Evolutionary conservation across 208 protist genomes (phyloP).

Genomic region (Endotrypanum monterogeii): DNA sequence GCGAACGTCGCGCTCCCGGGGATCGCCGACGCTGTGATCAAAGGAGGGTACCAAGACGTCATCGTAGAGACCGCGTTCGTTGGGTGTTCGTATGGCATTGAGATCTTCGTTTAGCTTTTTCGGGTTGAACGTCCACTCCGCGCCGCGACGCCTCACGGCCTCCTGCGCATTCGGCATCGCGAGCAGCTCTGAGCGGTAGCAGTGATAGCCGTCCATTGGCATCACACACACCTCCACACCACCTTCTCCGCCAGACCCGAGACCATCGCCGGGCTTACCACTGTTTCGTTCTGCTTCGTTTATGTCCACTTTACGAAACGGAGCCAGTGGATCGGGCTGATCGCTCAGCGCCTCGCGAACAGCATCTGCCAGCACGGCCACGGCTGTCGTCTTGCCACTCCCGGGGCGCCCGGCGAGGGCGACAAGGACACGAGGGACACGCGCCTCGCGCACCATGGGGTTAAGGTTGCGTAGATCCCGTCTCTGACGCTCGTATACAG

Average conservation of each 20-base stretch:
- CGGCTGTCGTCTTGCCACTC: conserved; percentile 71
- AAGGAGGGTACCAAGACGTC: conserved; percentile 76
- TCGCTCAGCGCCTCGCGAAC: conserved; percentile 30
- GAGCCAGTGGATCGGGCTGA: conserved; percentile 17
- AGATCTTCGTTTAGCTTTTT: conserved; percentile 54
- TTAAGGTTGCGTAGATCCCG: conserved; percentile 24
- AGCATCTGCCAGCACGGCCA: conserved; percentile 38
- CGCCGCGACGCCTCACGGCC: conserved; percentile 63
- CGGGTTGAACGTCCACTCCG: conserved; percentile 85
- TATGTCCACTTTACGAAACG: conserved; percentile 11
- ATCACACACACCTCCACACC: conserved; percentile 56
- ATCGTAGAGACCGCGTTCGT: conserved; percentile 39
- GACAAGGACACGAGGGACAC: conserved; percentile 59
- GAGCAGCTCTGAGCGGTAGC: conserved; percentile 48
- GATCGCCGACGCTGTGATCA: conserved; percentile 73
- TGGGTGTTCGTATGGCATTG: conserved; percentile 28
- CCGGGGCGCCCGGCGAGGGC: conserved; percentile 77
- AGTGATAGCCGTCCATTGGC: conserved; percentile 88
- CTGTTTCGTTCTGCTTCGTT: conserved; percentile 15
- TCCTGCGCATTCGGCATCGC: conserved; percentile 59
- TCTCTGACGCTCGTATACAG: conserved; percentile 19
- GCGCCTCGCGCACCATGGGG: conserved; percentile 21
- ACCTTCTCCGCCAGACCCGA: neutral
- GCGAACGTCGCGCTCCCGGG: conserved; percentile 45
- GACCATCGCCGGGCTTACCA: conserved; percentile 2